Evolutionary conservation across 495 filamentous ascomycete genomes (phyloP).

Genomic region (Antarctomyces pellizariae): DNA sequence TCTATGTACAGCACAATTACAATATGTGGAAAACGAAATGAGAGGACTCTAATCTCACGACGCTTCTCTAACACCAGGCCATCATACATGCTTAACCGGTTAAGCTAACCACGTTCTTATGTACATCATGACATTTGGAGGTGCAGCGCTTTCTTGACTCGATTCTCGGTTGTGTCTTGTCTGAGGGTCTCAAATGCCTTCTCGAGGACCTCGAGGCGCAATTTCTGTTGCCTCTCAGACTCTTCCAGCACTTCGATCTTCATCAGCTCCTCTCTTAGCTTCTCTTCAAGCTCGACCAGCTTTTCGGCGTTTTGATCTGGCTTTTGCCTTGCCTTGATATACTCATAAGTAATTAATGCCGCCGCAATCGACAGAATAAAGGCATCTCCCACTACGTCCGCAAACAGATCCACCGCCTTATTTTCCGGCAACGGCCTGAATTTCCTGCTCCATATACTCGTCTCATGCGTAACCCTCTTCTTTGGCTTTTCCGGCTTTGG

Average conservation of each 20-base stretch:
- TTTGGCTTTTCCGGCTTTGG: slow-evolving; percentile 14
- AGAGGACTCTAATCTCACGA: neutral
- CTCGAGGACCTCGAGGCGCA: slow-evolving; percentile 39
- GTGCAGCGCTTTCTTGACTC: slow-evolving; percentile 2
- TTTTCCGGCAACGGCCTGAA: slow-evolving; percentile 62
- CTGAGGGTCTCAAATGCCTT: slow-evolving; percentile 39
- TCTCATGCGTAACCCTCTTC: slow-evolving; percentile 14
- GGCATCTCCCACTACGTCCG: slow-evolving; percentile 76
- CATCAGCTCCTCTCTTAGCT: slow-evolving; percentile 28
- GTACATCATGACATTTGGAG: neutral
- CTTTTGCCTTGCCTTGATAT: slow-evolving; percentile 48
- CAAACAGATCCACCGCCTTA: slow-evolving; percentile 89
- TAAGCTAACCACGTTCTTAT: slow-evolving; percentile 1
- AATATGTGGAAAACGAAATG: neutral
- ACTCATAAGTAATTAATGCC: slow-evolving; percentile 61
- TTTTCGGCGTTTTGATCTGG: slow-evolving; percentile 37
- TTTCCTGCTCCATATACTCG: slow-evolving; percentile 25
- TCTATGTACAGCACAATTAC: slow-evolving; percentile 6
- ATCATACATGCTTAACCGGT: neutral
- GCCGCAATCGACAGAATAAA: slow-evolving; percentile 75
- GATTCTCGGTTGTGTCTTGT: slow-evolving; percentile 25
- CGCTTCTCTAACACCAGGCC: neutral
- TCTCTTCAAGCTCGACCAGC: slow-evolving; percentile 47
- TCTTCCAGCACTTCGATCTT: slow-evolving; percentile 42
- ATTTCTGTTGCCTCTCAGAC: slow-evolving; percentile 29